Base-by-base conservation (phyloP, 352 stramenopile species). In the Pythium dissotocum region DNA sequence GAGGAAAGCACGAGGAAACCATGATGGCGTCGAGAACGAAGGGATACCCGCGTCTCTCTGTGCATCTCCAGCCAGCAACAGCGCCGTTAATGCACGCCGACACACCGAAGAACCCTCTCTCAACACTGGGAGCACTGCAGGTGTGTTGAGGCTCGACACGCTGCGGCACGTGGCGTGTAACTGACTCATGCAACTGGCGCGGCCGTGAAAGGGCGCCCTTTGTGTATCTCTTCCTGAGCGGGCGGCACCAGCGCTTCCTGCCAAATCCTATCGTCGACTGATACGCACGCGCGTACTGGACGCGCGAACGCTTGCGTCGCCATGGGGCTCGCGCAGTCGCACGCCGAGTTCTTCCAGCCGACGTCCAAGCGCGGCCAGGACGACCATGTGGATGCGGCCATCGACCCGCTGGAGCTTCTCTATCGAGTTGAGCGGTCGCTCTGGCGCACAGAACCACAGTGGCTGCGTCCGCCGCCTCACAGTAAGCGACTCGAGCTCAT, bases 301-400 rank as follows among this genome's bases (percentile, higher is more conserved):
- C 1, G 46, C 46, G 13, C 4, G 4, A 16, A 24, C 40, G 40
- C 40, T 49, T 24, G 26, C 21, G 1, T 33, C 49, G 33, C 55
- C 3, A 87, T 89, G 81, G 81, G 81, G 2, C 58, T 77, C 40
- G 65, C 72, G 33, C 78, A 89, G 58, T 87, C 81, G 35, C 76
- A 85, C 48, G 70, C 77, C 52, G 70, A 72, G 46, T 77, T 89
- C 65, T 88, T 89, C 67, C 71, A 69, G 42, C 52, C 53, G 4
- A 8, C 28, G 9, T 58, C 32, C 8, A 36, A 60, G 24, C 71
- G 55, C n/a, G 67, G 77, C 30, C 52, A 60, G 21, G 71, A 63
- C n/a, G 68, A 76, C 32, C 51, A 54, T 4, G 68, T 79, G 38
- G 74, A 71, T 33, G 77, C 83, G 55, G 71, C 74, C 46, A 71